Evolutionary conservation across 2,329 filamentous ascomycete species (phyloP), one percentile per base, ranked within the genome.

Genomic region (Fusarium luffae): DNA sequence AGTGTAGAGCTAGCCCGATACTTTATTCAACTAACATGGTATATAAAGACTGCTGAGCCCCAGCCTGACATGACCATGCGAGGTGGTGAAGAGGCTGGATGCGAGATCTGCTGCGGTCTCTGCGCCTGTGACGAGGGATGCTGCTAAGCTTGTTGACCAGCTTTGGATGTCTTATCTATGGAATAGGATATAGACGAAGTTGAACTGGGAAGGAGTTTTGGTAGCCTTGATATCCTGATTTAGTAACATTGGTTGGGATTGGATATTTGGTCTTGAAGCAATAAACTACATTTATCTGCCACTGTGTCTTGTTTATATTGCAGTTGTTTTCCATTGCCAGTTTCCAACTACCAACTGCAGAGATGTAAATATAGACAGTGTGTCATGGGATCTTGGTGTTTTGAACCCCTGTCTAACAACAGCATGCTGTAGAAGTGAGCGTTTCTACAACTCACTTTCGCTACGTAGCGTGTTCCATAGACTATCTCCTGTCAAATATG

Each of bases 101-200:
- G 82, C 61, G 82, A 83, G 71, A 73, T 83, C 64, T 83, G 82
- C 78, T 83, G 82, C 63, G 82, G 82, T 60, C 79, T 83, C 63
- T 83, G 82, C 74, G 81, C 75, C 52, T 83, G 82, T 70, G 74
- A 83, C 2, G 82, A 83, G 69, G 74, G 72, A 23, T 83, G 82
- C 76, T 83, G 82, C 75, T 83, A 59, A 66, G 44, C 56, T 32
- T 30, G 32, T 18, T 21, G 40, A 11, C 57, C 42, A 23, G 30
- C 27, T 59, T 28, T 41, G 21, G 34, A 49, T 21, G 34, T 62
- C 30, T 46, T 47, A 19, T 8, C 32, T 42, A 21, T 16, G 9
- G 2, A 52, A 21, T 8, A 41, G 23, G 49, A 52, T 19, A 40
- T 28, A 21, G 40, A 10, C 49, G 25, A 32, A 57, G 51, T 57